phyloP scores from a whole-genome alignment of 441 rosid species.

The Pelargonium cotyledonis region DNA sequence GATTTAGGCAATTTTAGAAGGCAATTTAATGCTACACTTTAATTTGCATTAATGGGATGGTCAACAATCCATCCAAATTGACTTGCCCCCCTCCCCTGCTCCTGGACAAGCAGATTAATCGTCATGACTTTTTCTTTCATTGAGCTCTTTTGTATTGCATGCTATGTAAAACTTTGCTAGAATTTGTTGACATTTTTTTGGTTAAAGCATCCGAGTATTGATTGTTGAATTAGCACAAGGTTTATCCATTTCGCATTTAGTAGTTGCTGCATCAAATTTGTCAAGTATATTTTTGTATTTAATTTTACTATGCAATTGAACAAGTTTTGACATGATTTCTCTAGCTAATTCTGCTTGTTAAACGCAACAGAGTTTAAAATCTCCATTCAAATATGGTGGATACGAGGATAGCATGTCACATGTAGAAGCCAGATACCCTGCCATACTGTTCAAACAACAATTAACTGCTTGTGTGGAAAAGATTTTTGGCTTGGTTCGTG shows the following conservation, averaged over 20 bases:
- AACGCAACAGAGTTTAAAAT: slow-evolving; percentile 59
- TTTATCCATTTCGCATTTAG: not conserved
- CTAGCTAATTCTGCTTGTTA: slow-evolving; percentile 2
- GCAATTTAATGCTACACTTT: too few species aligned
- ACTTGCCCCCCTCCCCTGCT: not conserved
- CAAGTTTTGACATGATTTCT: not conserved
- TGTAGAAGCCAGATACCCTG: slow-evolving; percentile 95
- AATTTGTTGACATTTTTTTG: not conserved
- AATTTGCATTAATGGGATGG: too few species aligned
- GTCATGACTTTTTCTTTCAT: not conserved
- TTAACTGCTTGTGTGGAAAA: slow-evolving; percentile 97
- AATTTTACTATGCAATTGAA: not conserved
- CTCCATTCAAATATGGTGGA: slow-evolving; percentile 71
- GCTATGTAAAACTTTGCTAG: not conserved
- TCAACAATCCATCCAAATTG: not conserved
- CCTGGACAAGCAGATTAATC: not conserved
- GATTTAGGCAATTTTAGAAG: too few species aligned
- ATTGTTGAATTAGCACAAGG: not conserved
- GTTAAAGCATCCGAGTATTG: not conserved
- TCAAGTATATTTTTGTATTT: not conserved
- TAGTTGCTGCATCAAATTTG: not conserved
- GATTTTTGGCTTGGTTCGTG: slow-evolving; percentile 95
- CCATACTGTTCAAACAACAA: slow-evolving; percentile 89
- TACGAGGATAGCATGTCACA: slow-evolving; percentile 67
- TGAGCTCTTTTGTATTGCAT: not conserved